phyloP scores from a whole-genome alignment of 2,329 filamentous ascomycete genomes.

The Alternaria rosae region DNA sequence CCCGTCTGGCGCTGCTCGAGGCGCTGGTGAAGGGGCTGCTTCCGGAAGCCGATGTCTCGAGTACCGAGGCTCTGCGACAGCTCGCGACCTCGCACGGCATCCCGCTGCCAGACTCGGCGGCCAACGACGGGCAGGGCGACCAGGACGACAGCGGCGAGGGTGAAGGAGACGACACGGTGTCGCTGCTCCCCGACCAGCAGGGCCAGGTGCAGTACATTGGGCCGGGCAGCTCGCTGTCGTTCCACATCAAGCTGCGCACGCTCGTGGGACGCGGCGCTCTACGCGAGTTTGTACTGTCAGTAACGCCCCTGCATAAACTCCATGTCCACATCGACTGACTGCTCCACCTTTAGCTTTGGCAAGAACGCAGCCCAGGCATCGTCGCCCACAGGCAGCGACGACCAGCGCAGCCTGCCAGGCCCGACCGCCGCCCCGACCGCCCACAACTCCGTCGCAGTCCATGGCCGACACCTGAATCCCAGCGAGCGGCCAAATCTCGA shows the following conservation, averaged over 20 bases:
- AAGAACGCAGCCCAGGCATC: constrained; percentile 48
- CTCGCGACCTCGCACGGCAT: constrained; percentile 52
- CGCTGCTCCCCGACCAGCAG: constrained; percentile 53
- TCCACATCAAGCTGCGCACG: constrained; percentile 52
- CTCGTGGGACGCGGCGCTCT: constrained; percentile 46
- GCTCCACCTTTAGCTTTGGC: constrained; percentile 39
- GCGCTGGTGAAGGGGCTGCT: constrained; percentile 55
- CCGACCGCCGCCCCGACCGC: constrained; percentile 22
- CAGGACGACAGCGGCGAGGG: constrained; percentile 25
- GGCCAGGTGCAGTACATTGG: constrained; percentile 57
- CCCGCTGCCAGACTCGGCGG: constrained; percentile 43
- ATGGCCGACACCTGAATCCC: constrained; percentile 19
- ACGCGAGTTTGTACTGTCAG: constrained; percentile 47
- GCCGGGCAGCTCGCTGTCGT: constrained; percentile 52
- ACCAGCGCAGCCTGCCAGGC: constrained; percentile 24
- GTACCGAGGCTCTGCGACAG: constrained; percentile 51
- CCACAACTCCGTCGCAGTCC: constrained; percentile 14
- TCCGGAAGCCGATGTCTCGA: constrained; percentile 54
- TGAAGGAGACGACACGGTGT: constrained; percentile 47
- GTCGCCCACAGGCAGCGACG: constrained; percentile 28
- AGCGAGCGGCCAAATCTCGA: constrained; percentile 37
- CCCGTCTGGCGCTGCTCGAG: constrained; percentile 53
- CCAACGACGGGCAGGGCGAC: constrained; percentile 24
- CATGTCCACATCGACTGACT: not conserved
- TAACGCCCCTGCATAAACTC: not conserved